Conservation (phyloP, 2,329 filamentous ascomycete genomes). For the Aureobasidium lini region DNA sequence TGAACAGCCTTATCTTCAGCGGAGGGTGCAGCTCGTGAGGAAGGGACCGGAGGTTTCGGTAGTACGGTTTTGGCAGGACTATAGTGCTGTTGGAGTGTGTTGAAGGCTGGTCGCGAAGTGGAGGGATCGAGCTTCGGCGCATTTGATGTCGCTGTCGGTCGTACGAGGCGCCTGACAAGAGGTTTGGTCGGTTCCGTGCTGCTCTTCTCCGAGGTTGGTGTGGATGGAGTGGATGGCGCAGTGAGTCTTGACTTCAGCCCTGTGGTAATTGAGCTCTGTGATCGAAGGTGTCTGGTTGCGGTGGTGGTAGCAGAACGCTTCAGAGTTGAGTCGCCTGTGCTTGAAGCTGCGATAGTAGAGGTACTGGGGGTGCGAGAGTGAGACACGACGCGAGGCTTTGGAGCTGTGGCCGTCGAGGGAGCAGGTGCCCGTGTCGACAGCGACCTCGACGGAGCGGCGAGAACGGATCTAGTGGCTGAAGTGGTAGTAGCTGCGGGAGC, state of each 20-base stretch:
- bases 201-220: neutral
- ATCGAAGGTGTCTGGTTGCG: neutral
- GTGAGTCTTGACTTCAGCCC: neutral
- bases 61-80: constrained; percentile 54
- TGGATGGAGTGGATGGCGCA: neutral
- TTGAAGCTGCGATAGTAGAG: neutral
- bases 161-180: neutral
- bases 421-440: neutral
- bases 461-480: neutral
- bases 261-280: constrained; percentile 3
- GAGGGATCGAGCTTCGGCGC: neutral
- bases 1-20: constrained; percentile 56
- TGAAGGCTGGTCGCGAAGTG: constrained; percentile 46
- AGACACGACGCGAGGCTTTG: neutral
- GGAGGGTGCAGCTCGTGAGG: constrained; percentile 47
- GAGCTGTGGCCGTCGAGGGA: neutral
- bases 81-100: constrained; percentile 59
- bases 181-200: neutral
- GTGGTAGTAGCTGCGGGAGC: neutral
- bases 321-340: neutral
- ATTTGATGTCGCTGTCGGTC: neutral
- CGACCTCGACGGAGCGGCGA: neutral
- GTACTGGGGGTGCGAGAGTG: constrained; percentile 3
- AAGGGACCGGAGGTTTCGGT: constrained; percentile 51
- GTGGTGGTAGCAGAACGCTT: neutral